phyloP scores from a whole-genome alignment of 2,329 filamentous ascomycete species.

The Fusarium coicis region DNA sequence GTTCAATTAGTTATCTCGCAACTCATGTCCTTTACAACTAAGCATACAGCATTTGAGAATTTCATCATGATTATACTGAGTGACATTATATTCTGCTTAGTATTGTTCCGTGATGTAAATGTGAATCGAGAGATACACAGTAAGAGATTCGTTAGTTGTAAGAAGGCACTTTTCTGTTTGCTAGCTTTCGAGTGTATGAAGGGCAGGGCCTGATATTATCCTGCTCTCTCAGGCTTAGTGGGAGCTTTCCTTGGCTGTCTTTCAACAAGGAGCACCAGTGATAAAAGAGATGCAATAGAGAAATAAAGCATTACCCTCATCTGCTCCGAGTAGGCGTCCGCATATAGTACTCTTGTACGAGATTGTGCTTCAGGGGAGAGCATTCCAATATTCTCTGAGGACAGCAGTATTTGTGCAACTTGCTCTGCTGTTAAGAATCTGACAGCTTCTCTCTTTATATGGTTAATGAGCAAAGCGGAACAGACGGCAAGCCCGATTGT shows the following conservation, averaged over 20 bases:
- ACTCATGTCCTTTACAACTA: accelerated
- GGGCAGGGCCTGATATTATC: not conserved
- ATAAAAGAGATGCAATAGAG: not conserved
- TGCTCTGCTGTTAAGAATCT: not conserved
- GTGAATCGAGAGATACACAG: not conserved
- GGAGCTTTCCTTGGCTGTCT: not conserved
- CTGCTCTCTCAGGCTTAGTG: not conserved
- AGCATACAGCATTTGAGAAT: not conserved
- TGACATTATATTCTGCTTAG: accelerated
- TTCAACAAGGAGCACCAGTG: not conserved
- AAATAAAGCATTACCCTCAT: slow-evolving; percentile 5
- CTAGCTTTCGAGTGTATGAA: accelerated
- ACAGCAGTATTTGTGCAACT: not conserved
- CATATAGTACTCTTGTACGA: not conserved
- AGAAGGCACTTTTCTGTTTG: not conserved
- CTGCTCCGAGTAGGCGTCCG: not conserved
- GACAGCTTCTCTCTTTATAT: not conserved
- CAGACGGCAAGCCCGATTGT: slow-evolving; percentile 30
- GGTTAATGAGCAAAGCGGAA: not conserved
- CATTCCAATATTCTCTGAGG: not conserved
- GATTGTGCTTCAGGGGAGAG: not conserved
- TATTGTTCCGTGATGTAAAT: accelerated
- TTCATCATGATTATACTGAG: accelerated
- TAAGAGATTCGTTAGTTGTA: no score
- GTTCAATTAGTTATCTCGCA: accelerated